These are phyloP conservation scores for Suhomyces ambrosiae DNA, from an alignment of 1,139 yeast species.

Conservation along the genomic window DNA sequence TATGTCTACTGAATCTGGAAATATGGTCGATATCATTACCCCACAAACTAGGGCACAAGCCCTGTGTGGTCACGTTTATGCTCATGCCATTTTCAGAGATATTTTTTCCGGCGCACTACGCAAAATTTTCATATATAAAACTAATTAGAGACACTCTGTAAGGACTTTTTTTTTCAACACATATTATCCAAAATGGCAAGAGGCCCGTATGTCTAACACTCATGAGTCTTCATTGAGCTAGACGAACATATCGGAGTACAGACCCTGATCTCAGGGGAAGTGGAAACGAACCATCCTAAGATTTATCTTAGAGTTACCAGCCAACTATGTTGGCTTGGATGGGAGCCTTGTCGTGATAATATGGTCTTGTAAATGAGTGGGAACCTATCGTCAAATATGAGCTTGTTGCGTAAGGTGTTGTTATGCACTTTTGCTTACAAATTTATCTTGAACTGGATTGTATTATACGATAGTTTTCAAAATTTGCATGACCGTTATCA, in stretches of 20 bases:
- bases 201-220: slow-evolving; percentile 75
- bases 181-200: slow-evolving; percentile 74
- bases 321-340: slow-evolving; percentile 25
- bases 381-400: neutral
- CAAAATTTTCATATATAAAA: slow-evolving; percentile 9
- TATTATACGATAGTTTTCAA: no score
- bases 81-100: no score
- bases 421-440: no score
- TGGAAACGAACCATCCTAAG: slow-evolving; percentile 18
- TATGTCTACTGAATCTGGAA: slow-evolving; percentile 2
- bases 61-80: slow-evolving; percentile 1
- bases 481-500: slow-evolving; percentile 5
- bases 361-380: slow-evolving; percentile 4
- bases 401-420: no score
- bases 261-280: slow-evolving; percentile 8
- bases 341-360: slow-evolving; percentile 44
- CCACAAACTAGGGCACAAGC: slow-evolving; percentile 11
- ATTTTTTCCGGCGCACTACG: slow-evolving; percentile 6
- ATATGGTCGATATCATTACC: slow-evolving; percentile 5
- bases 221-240: slow-evolving; percentile 10
- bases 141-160: neutral
- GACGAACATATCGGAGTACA: slow-evolving; percentile 20
- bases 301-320: slow-evolving; percentile 27
- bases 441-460: no score
- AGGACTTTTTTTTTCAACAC: slow-evolving; percentile 12